Conservation (phyloP, 352 stramenopile genomes). For the Phytophthora kernoviae region DNA sequence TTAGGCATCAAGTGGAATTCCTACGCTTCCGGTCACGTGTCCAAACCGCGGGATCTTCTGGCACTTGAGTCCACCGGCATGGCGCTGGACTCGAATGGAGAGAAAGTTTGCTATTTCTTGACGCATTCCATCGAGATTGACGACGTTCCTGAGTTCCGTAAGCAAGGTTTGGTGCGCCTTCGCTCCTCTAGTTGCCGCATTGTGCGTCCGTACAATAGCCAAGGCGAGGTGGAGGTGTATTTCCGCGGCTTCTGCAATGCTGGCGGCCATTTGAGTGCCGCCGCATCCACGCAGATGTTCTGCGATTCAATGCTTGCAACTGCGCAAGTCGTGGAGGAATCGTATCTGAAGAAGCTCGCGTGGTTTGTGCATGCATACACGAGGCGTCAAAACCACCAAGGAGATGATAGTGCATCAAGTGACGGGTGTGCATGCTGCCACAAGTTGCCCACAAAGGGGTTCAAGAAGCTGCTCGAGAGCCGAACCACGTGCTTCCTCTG, state of each 20-base stretch:
- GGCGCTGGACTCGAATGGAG: conserved; percentile 39
- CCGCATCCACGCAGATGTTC: conserved; percentile 31
- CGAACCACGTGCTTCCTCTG: conserved; percentile 46
- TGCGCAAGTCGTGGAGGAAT: conserved; percentile 54
- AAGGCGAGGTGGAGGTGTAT: conserved; percentile 50
- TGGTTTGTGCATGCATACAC: conserved; percentile 56
- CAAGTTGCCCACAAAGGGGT: conserved; percentile 36
- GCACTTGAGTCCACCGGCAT: conserved; percentile 43
- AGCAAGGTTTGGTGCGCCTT: conserved; percentile 36
- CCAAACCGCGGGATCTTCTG: conserved; percentile 28
- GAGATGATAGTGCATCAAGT: conserved; percentile 6
- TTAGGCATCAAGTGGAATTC: conserved; percentile 31
- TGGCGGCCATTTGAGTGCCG: conserved; percentile 30
- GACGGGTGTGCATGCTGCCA: conserved; percentile 39
- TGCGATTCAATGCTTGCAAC: conserved; percentile 42
- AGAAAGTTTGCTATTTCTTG: conserved; percentile 42
- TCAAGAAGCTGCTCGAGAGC: conserved; percentile 43
- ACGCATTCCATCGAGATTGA: conserved; percentile 45
- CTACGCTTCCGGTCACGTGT: conserved; percentile 6
- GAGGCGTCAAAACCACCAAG: conserved; percentile 9
- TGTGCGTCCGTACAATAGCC: conserved; percentile 35
- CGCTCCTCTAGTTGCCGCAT: conserved; percentile 50
- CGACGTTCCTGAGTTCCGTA: conserved; percentile 44
- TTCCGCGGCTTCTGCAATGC: conserved; percentile 48
- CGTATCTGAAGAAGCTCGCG: conserved; percentile 70